Percentiles rank a stretch among this genome's conserved stretches.
These are phyloP conservation scores for Plectosphaerella cucumerina DNA, from an alignment of 2,329 filamentous ascomycete genomes.

Conservation along the genomic window DNA sequence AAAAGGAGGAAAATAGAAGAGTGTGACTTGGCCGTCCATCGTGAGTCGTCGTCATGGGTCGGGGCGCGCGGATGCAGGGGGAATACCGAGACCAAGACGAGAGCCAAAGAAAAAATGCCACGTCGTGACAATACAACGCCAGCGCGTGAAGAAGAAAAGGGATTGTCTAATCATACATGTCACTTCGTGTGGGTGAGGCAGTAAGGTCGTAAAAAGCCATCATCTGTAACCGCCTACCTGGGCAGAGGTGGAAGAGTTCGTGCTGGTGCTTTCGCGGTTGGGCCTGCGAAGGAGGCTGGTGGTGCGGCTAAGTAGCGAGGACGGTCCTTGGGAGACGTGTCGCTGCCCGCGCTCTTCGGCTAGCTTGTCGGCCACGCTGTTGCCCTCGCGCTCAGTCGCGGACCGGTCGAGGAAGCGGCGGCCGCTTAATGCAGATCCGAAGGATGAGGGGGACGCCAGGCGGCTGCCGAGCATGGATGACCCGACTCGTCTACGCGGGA, in stretches of 20 bases:
- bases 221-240: constrained; percentile 41
- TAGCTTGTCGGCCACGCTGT: constrained; percentile 27
- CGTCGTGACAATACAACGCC: constrained; percentile 10
- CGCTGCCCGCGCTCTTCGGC: constrained; percentile 38
- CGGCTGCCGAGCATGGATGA: constrained; percentile 42
- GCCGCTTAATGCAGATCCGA: constrained; percentile 28
- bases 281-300: constrained; percentile 40
- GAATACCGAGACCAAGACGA: constrained; percentile 9
- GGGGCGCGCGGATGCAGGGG: constrained; percentile 10
- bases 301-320: constrained; percentile 35
- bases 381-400: constrained; percentile 34
- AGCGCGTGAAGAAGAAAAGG: constrained; percentile 8
- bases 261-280: constrained; percentile 38
- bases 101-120: constrained; percentile 10
- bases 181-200: constrained; percentile 6
- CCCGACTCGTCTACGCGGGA: constrained; percentile 50
- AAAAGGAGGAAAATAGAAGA: background rate
- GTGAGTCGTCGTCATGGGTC: constrained; percentile 10
- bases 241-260: constrained; percentile 33
- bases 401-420: constrained; percentile 47
- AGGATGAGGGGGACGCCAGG: constrained; percentile 32
- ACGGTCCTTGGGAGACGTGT: constrained; percentile 39
- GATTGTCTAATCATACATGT: constrained; percentile 15
- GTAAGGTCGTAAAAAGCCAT: constrained; percentile 24
- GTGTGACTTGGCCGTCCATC: constrained; percentile 2